phyloP scores from a whole-genome alignment of 371 early-diverging fungal species.

The Vavraia culicis region DNA sequence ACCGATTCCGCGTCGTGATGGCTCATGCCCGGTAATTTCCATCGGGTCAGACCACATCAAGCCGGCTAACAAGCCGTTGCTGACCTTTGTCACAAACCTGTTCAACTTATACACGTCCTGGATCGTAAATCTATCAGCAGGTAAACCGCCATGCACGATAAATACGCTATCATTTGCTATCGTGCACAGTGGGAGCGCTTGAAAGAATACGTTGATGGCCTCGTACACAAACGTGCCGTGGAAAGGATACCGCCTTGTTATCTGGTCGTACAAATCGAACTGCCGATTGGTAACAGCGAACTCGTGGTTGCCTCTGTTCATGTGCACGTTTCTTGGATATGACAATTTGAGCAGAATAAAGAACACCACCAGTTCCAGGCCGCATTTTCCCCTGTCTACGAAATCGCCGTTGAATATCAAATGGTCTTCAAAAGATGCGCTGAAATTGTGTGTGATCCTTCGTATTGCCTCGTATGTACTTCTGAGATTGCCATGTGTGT shows the following conservation, averaged over 20 bases:
- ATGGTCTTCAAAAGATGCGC: too few species aligned
- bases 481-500: too few species aligned
- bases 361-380: constrained; percentile 72
- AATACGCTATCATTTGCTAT: constrained; percentile 68
- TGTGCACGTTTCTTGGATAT: constrained; percentile 58
- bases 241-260: constrained; percentile 61
- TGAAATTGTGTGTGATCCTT: too few species aligned
- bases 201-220: constrained; percentile 53
- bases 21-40: constrained; percentile 46
- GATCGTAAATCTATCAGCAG: constrained; percentile 42
- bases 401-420: constrained; percentile 68
- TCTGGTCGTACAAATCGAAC: constrained; percentile 90
- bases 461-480: too few species aligned
- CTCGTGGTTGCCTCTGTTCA: constrained; percentile 90
- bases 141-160: constrained; percentile 87
- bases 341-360: constrained; percentile 52
- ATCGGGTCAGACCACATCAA: constrained; percentile 97
- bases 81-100: constrained; percentile 86
- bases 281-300: constrained; percentile 80
- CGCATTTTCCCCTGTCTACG: constrained; percentile 83
- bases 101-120: constrained; percentile 59
- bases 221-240: constrained; percentile 39
- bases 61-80: constrained; percentile 92
- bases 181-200: constrained; percentile 70
- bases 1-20: constrained; percentile 25